A percentile compares a stretch with the other conserved stretches of the same genome.
phyloP scores from a whole-genome alignment of 805 yeast genomes.

The Lachancea mirantina region DNA sequence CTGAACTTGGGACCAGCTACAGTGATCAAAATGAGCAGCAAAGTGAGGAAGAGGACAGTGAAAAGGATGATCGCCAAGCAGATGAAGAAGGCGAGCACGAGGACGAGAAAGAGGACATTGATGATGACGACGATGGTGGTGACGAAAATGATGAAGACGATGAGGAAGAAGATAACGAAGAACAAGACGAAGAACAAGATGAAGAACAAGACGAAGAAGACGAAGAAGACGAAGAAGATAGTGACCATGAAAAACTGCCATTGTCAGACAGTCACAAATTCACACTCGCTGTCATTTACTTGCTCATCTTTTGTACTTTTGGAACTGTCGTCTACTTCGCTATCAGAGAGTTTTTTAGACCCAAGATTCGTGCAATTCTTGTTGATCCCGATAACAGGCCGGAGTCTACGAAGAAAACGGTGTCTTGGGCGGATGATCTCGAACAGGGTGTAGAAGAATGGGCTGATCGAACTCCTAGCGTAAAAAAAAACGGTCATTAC shows the following conservation, averaged over 20 bases:
- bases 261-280: conserved; percentile 1
- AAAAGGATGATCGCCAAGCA: conserved; percentile 50
- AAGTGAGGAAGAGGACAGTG: conserved; percentile 29
- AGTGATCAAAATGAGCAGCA: conserved; percentile 38
- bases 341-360: conserved; percentile 12
- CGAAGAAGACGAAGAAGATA: conserved; percentile 9
- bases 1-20: conserved; percentile 30
- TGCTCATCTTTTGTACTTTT: conserved; percentile 9
- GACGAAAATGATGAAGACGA: conserved; percentile 39
- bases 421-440: conserved; percentile 34
- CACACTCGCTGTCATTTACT: conserved; percentile 3
- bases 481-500: conserved; percentile 16
- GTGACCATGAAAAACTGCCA: conserved; percentile 2
- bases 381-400: conserved; percentile 17
- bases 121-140: conserved; percentile 51
- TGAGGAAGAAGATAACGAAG: conserved; percentile 46
- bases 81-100: conserved; percentile 61
- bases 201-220: conserved; percentile 11
- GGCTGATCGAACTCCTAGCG: background rate
- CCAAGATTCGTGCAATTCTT: conserved; percentile 15
- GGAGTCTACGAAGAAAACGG: conserved; percentile 25
- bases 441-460: conserved; percentile 14
- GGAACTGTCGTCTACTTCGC: conserved; percentile 11
- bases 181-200: conserved; percentile 16
- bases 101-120: conserved; percentile 65